These are phyloP conservation scores for Coniochaeta hoffmannii DNA, from an alignment of 2,329 filamentous ascomycete genomes.

Conservation along the genomic window DNA sequence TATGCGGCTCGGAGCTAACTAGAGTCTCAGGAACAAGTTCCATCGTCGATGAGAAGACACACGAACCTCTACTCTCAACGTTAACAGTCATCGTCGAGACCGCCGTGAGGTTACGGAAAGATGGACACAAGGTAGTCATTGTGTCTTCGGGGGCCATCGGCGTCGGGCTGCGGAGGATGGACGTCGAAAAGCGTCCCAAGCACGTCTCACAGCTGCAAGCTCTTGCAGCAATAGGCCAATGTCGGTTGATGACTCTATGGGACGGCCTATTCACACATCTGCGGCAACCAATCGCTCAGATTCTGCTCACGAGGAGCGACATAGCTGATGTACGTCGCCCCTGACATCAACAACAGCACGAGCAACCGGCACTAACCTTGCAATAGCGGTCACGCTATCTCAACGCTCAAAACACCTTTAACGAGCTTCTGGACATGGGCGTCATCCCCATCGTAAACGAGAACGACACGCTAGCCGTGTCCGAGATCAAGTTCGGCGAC, in stretches of 20 bases:
- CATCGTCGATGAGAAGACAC: constrained; percentile 94
- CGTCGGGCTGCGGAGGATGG: constrained; percentile 84
- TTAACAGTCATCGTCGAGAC: constrained; percentile 92
- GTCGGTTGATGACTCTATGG: constrained; percentile 90
- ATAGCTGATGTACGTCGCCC: constrained; percentile 71
- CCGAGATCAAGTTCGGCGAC: constrained; percentile 99
- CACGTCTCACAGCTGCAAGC: constrained; percentile 87
- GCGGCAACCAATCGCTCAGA: constrained; percentile 86
- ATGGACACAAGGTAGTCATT: constrained; percentile 91
- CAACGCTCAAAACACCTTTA: constrained; percentile 93
- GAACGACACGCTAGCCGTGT: constrained; percentile 93
- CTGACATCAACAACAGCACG: too few relatives aligned
- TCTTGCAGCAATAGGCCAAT: constrained; percentile 92
- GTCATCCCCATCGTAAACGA: constrained; percentile 99
- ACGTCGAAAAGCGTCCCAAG: constrained; percentile 80
- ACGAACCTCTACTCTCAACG: constrained; percentile 86
- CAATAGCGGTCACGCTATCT: constrained; percentile 77
- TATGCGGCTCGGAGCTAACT: neutral
- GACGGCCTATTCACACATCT: constrained; percentile 86
- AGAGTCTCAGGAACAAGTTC: constrained; percentile 75
- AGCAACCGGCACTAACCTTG: neutral
- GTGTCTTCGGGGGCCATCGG: constrained; percentile 97
- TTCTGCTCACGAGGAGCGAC: constrained; percentile 88
- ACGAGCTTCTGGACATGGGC: constrained; percentile 83
- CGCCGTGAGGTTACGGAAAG: constrained; percentile 74